phyloP scores from a whole-genome alignment of 129 eudicot genomes.

The Pulicaria dysenterica region DNA sequence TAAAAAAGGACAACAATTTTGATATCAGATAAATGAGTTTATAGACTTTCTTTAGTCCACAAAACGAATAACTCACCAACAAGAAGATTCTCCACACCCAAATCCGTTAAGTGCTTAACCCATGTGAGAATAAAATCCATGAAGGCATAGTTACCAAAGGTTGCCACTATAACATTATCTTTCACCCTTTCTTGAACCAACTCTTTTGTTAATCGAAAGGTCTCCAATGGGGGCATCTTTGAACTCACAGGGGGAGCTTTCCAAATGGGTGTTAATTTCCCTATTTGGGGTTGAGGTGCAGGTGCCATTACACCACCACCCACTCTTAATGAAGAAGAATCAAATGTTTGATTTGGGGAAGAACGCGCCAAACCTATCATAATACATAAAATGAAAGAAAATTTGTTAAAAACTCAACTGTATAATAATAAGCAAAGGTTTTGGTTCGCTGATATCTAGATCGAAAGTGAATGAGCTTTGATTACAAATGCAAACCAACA shows the following conservation, averaged over 20 bases:
- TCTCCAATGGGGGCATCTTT: slow-evolving; percentile 72
- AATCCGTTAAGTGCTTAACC: slow-evolving; percentile 93
- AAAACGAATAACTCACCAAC: slow-evolving; percentile 59
- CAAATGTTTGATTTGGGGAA: slow-evolving; percentile 36
- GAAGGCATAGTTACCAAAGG: slow-evolving; percentile 95
- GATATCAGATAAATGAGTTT: not conserved
- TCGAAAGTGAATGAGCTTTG: no score
- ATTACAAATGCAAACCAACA: no score
- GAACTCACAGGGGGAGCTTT: slow-evolving; percentile 61
- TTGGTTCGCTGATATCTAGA: not conserved
- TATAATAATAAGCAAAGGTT: not conserved
- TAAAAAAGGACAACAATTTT: not conserved
- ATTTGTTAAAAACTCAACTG: not conserved
- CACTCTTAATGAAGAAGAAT: slow-evolving; percentile 39
- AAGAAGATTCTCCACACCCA: slow-evolving; percentile 81
- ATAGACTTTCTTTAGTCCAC: not conserved
- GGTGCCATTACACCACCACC: slow-evolving; percentile 36
- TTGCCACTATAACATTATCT: slow-evolving; percentile 76
- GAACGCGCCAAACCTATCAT: slow-evolving; percentile 43
- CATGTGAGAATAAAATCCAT: slow-evolving; percentile 97
- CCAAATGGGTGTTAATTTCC: slow-evolving; percentile 56
- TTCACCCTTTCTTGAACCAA: slow-evolving; percentile 80
- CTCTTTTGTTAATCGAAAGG: slow-evolving; percentile 75
- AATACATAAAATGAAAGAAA: not conserved
- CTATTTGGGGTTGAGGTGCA: slow-evolving; percentile 26